Evolutionary conservation across 148 eudicot species (phyloP), one percentile per base, ranked within the genome.

Genomic region (Vaccinium vitisidaea): DNA sequence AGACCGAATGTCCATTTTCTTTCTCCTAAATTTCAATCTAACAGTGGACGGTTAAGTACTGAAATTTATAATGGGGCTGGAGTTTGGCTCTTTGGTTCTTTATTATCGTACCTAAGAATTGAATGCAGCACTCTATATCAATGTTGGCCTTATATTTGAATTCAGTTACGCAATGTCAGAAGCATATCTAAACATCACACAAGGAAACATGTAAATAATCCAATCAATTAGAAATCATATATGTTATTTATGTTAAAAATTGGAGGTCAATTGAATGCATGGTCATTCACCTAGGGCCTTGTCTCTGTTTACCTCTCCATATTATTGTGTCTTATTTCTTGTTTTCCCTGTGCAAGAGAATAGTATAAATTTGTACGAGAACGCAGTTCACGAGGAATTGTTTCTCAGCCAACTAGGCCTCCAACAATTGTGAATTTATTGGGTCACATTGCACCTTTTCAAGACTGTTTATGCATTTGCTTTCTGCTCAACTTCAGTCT

Each of bases 41-140:
- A 30, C 54, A 52, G 54, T 11, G 43, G 43, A 6, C 7, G 12
- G 10, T 69, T 14, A 52, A 50, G 21, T 53, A 13, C 6, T 30
- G n/a, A 19, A 54, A 4, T 56, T 77, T 32, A 25, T 52, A 30
- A 80, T 63, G 86, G 88, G 88, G 77, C 88, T 88, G 82, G 48
- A 88, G 86, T 88, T 85, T 88, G 86, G 32, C 90, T 88, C 90
- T 85, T 85, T 85, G 90, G 86, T 82, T 53, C 21, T 61, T 50
- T 21, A 61, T 75, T 75, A 39, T 32, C 8, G 80, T 84, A 86
- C 88, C 88, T 79, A 77, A 7, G 90, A 80, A 88, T 76, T 88
- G 86, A 88, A 88, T 83, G 83, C 83, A 88, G 90, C 86, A 61
- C 90, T 88, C 90, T 86, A 86, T 55, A 88, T 53, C 16, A 83